Evolutionary conservation across 1,139 yeast genomes (phyloP), one percentile per base, ranked within the genome.

Genomic region (Waltiozyma sp.): DNA sequence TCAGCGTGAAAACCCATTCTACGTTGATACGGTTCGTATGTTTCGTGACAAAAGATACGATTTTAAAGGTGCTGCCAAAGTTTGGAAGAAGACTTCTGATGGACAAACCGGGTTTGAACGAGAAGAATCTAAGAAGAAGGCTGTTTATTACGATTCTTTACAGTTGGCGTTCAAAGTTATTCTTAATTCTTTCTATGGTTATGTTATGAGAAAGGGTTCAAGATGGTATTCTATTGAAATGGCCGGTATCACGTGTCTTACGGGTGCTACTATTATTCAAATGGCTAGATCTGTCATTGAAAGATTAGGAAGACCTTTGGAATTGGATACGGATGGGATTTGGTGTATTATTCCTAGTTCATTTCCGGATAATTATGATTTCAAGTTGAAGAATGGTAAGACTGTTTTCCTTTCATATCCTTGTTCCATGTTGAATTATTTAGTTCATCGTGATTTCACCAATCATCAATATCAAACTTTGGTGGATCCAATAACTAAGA

Each of bases 171-270:
- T 93, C 61, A 93, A 93, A 58, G 97, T 91, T 56, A 93, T 93
- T 66, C 71, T 93, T 56, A 93, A 93, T 58, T 91, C 98, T 0
- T 93, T 93, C 59, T 93, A 93, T 56, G 99, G 99, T 40, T 93
- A 93, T 58, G 98, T 91, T 19, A 93, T 93, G 98, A 76, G 99
- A 64, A 93, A 91, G 58, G 99, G 98, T 33, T 89, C 97, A 0
- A 73, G 99, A 49, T 93, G 99, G 99, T 93, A 89, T 57, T 91
- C 98, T 0, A 89, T 93, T 94, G 98, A 91, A 63, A 93, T 93
- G 98, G 99, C 98, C 0, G 99, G 98, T 49, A 94, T 93, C 16
- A 93, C 99, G 0, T 93, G 98, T 71, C 71, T 89, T 43, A 93
- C 98, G 0, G 99, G 99, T 46, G 96, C 98, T 0, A 87, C 95